Evolutionary conservation across 2,329 filamentous ascomycete species (phyloP), one percentile per base, ranked within the genome.

Genomic region (Aspergillus transmontanensis): DNA sequence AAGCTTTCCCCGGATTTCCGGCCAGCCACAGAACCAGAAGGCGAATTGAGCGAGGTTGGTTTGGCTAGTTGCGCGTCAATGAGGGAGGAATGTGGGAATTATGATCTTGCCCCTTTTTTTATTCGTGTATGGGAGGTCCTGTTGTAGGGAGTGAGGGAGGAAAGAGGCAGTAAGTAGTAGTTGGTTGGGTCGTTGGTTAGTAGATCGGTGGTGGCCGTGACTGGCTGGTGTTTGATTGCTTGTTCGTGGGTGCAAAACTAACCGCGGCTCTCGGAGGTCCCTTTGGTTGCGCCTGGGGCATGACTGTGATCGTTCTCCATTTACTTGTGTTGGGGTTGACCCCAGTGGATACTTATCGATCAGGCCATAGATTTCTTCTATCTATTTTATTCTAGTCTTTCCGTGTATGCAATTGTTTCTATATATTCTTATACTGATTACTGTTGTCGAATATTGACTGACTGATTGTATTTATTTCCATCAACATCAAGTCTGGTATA

Each of bases 251-350:
- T 23, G 7, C n/a, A 58, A 43, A 28, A 50, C 21, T 61, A 68
- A 68, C 74, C 74, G 74, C 74, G 74, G 74, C 68, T 73, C 65
- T 75, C 74, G 73, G 73, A 69, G 68, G 58, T 64, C 68, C 68
- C 68, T 65, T 62, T 61, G 66, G 66, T 11, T 34, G 32, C 4
- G 32, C 66, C 63, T 61, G 66, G 66, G 28, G 23, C n/a, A 50
- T 51, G 48, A 51, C 48, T 73, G 73, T 75, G 74, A 75, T 73
- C 16, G 46, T 36, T 36, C 26, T 28, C 45, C 11, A 19, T 10
- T 23, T 46, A 23, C 26, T 23, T 26, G 23, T 4, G 12, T 14
- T 36, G 11, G 2, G 34, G 34, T 21, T 6, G n/a, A 14, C 12
- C 23, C 23, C 23, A 7, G 5, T 12, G 45, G 45, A 23, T 26